Conservation (phyloP, 2,329 filamentous ascomycete species). For the Colletotrichum euphorbiae region DNA sequence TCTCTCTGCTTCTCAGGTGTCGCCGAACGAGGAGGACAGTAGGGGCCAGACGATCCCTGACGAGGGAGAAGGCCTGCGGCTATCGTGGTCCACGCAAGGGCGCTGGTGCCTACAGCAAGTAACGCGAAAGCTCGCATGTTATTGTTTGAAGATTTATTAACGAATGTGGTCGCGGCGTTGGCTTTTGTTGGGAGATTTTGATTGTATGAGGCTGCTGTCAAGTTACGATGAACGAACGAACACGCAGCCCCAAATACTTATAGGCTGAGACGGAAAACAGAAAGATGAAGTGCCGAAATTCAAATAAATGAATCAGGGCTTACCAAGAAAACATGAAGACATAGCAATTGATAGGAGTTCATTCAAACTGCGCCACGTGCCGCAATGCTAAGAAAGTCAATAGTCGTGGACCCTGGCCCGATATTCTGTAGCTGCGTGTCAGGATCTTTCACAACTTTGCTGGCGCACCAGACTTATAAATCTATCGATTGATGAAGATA, state of each 20-base stretch:
- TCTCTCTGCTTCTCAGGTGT: conserved; percentile 13
- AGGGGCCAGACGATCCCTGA: conserved; percentile 13
- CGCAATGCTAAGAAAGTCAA: conserved; percentile 32
- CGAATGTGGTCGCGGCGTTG: neutral
- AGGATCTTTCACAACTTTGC: no score
- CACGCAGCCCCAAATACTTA: neutral
- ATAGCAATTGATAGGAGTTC: conserved; percentile 5
- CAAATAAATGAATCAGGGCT: conserved; percentile 6
- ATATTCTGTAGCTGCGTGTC: neutral
- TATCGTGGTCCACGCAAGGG: conserved; percentile 23
- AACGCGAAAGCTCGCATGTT: conserved; percentile 11
- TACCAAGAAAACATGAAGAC: neutral
- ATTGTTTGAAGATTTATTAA: neutral
- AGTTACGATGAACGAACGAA: rapidly evolving
- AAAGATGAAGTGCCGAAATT: conserved; percentile 7
- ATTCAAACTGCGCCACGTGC: conserved; percentile 22
- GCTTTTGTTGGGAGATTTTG: no score
- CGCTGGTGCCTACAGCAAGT: conserved; percentile 20
- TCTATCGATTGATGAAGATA: no score
- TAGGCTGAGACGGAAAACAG: conserved; percentile 15
- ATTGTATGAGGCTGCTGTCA: neutral
- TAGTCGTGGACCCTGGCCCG: neutral
- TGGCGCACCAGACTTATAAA: no score
- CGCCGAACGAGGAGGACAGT: conserved; percentile 21
- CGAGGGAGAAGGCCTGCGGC: neutral